Evolutionary conservation across 257 asterid genomes (phyloP).

Genomic region (Ilex aquifolium): DNA sequence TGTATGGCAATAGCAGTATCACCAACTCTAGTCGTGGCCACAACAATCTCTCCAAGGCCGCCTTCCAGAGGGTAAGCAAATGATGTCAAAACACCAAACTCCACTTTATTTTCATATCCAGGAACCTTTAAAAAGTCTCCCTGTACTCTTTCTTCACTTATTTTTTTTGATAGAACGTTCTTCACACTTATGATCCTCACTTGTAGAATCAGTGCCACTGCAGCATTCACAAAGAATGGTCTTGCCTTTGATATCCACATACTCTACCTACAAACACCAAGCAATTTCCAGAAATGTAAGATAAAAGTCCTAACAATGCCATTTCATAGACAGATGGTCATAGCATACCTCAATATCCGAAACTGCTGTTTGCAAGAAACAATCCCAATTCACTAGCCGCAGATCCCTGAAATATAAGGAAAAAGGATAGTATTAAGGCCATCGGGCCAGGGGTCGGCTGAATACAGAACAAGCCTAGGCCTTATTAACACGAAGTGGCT

Average conservation of each 20-base stretch:
- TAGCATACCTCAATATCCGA: conserved; percentile 85
- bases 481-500: too few species aligned
- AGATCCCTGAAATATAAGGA: conserved; percentile 48
- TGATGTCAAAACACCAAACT: conserved; percentile 88
- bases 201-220: too few species aligned
- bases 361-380: conserved; percentile 84
- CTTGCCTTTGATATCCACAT: conserved; percentile 72
- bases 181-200: too few species aligned
- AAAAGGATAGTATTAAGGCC: background rate
- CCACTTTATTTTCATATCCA: conserved; percentile 68
- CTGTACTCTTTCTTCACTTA: too few species aligned
- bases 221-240: conserved; percentile 12
- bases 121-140: conserved; percentile 42
- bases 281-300: conserved; percentile 13
- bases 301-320: background rate
- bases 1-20: conserved; percentile 96
- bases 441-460: too few species aligned
- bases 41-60: conserved; percentile 80
- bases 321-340: conserved; percentile 7
- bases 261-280: conserved; percentile 59
- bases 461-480: too few species aligned
- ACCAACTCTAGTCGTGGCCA: conserved; percentile 95
- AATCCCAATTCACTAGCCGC: conserved; percentile 96
- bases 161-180: too few species aligned
- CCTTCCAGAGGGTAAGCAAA: conserved; percentile 95